Conservation (phyloP, 1,284 basidiomycete species). For the Irpex sp. region DNA sequence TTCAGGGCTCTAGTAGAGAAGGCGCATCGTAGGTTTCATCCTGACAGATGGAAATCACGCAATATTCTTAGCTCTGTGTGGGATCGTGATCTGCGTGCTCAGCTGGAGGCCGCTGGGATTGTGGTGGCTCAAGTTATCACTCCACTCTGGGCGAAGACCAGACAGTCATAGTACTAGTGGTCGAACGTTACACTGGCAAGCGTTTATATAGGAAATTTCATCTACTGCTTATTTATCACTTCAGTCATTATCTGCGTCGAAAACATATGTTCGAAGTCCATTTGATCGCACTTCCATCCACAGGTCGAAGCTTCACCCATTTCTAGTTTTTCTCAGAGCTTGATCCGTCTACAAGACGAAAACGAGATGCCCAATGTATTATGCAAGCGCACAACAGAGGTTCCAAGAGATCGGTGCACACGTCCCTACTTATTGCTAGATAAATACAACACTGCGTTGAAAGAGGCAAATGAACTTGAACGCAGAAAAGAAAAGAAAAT, state of each 20-base stretch:
- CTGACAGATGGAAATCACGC: conserved; percentile 11
- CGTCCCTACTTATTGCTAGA: background rate
- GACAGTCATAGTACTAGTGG: background rate
- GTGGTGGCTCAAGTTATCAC: conserved; percentile 9
- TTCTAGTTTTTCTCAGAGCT: no score
- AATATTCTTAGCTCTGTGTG: conserved; percentile 6
- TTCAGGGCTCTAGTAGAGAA: conserved; percentile 8
- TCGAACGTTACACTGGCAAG: no score
- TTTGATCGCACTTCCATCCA: no score
- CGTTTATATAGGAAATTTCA: no score
- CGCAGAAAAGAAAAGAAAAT: background rate
- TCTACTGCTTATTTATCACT: no score
- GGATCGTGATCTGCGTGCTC: conserved; percentile 1
- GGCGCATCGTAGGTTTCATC: conserved; percentile 11
- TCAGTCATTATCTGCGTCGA: no score
- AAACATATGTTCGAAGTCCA: no score
- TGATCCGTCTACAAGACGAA: no score
- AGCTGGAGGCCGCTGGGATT: conserved; percentile 10
- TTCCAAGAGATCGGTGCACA: background rate
- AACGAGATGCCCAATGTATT: background rate
- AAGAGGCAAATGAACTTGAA: background rate
- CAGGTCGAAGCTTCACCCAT: no score
- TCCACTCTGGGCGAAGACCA: conserved; percentile 5
- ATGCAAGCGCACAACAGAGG: background rate
- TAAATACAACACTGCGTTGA: conserved; percentile 1